Percentiles rank a stretch among this genome's conserved stretches.
These are phyloP conservation scores for Meripilus lineatus DNA, from an alignment of 1,284 basidiomycete species.

Conservation along the genomic window DNA sequence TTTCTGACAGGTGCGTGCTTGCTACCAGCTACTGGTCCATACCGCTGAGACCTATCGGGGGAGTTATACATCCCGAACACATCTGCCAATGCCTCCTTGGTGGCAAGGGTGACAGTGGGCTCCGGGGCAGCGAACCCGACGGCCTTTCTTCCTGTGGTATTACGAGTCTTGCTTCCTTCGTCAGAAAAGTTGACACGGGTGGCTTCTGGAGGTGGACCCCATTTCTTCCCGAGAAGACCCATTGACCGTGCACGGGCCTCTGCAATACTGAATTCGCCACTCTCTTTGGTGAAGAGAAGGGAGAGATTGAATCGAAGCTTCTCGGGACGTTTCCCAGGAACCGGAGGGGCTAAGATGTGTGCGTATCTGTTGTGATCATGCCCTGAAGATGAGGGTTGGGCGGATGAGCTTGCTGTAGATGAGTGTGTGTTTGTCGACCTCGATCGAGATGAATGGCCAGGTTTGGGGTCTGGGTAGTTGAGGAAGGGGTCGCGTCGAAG, in stretches of 20 bases:
- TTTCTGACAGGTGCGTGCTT: conserved; percentile 68
- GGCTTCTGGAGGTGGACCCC: conserved; percentile 59
- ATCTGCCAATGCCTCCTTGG: conserved; percentile 88
- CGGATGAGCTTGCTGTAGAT: no score
- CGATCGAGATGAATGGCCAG: conserved; percentile 32
- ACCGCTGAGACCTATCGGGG: conserved; percentile 68
- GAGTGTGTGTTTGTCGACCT: no score
- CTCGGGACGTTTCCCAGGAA: conserved; percentile 65
- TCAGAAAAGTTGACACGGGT: conserved; percentile 38
- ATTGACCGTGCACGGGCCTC: conserved; percentile 74
- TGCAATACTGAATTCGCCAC: conserved; percentile 66
- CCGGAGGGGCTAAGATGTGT: conserved; percentile 60
- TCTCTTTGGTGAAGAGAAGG: conserved; percentile 62
- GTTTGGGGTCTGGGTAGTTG: conserved; percentile 33
- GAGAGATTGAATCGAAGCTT: conserved; percentile 61
- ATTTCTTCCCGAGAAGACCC: conserved; percentile 77
- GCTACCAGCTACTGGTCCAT: conserved; percentile 42
- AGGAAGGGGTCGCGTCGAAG: conserved; percentile 55
- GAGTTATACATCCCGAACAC: conserved; percentile 93
- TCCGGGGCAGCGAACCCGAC: conserved; percentile 30
- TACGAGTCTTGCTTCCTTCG: conserved; percentile 34
- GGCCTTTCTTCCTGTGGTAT: conserved; percentile 21
- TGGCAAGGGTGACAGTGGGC: conserved; percentile 78
- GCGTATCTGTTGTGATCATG: conserved; percentile 48
- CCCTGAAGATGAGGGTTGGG: conserved; percentile 2